Conservation (phyloP, 1,284 basidiomycete species). For the Ganoderma resinaceum region DNA sequence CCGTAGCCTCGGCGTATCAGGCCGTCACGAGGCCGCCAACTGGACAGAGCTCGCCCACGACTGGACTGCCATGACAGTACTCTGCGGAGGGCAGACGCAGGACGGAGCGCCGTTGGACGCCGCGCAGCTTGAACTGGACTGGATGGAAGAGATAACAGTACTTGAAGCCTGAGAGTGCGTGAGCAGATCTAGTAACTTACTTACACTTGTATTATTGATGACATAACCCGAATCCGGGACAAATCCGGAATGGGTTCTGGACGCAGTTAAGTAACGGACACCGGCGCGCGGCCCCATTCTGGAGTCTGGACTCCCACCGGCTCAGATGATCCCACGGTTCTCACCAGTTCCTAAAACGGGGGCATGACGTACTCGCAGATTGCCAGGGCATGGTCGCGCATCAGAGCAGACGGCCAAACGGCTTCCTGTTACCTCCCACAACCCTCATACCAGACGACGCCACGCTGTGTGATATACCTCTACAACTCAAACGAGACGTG, state of each 20-base stretch:
- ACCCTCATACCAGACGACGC: neutral
- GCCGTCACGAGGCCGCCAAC: conserved; percentile 27
- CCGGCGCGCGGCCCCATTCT: neutral
- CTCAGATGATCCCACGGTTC: neutral
- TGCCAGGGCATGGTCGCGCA: neutral
- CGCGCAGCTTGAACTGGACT: neutral
- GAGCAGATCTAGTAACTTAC: neutral
- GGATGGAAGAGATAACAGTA: conserved; percentile 2
- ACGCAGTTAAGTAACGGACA: neutral
- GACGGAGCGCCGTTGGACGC: conserved; percentile 10
- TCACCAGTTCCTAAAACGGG: conserved; percentile 4
- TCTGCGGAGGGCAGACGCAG: conserved; percentile 9
- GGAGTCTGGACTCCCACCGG: neutral
- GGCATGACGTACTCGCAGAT: conserved; percentile 26
- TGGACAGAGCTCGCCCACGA: conserved; percentile 27
- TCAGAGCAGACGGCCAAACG: neutral
- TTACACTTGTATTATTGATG: neutral
- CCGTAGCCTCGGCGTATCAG: conserved; percentile 25
- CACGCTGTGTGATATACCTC: neutral
- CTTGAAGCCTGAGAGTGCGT: too few relatives aligned
- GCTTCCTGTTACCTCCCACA: neutral
- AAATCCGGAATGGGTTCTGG: neutral
- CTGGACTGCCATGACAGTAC: conserved; percentile 16
- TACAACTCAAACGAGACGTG: conserved; percentile 1
- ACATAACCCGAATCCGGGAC: neutral